These are phyloP conservation scores for Crithidia fasciculata DNA, from an alignment of 208 protist species.

Conservation along the genomic window DNA sequence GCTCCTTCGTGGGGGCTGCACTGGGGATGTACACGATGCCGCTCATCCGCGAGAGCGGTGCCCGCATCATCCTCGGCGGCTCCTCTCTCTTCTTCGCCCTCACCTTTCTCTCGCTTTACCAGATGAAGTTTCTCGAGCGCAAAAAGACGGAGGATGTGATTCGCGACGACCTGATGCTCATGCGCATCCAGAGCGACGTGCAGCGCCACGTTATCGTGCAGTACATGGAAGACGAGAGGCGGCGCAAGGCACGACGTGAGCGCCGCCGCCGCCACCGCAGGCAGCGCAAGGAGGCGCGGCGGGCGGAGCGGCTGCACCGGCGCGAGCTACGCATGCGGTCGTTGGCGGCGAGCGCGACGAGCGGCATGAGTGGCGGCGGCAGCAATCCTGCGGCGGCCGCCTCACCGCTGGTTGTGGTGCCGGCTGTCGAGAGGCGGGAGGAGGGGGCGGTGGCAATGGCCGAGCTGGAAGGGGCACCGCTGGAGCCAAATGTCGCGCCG, in stretches of 20 bases:
- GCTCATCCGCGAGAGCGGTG: constrained; percentile 29
- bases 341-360: background rate
- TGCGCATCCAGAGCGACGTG: constrained; percentile 34
- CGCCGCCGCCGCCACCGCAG: constrained; percentile 16
- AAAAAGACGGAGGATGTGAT: constrained; percentile 42
- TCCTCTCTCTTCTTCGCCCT: constrained; percentile 48
- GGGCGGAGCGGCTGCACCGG: background rate
- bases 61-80: constrained; percentile 41
- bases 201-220: constrained; percentile 29
- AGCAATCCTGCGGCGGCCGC: background rate
- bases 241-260: background rate
- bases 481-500: background rate
- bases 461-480: constrained; percentile 10
- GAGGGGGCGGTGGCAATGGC: background rate
- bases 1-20: constrained; percentile 24
- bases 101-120: constrained; percentile 41
- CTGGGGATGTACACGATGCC: constrained; percentile 35
- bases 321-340: constrained; percentile 1
- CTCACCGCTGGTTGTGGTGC: constrained; percentile 10
- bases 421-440: background rate
- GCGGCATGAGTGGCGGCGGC: background rate
- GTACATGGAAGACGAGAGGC: constrained; percentile 18
- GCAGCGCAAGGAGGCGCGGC: constrained; percentile 12
- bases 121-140: constrained; percentile 44
- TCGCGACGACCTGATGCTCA: constrained; percentile 37